Conservation (phyloP, 805 yeast species). For the Wickerhamiella sorbophila region DNA sequence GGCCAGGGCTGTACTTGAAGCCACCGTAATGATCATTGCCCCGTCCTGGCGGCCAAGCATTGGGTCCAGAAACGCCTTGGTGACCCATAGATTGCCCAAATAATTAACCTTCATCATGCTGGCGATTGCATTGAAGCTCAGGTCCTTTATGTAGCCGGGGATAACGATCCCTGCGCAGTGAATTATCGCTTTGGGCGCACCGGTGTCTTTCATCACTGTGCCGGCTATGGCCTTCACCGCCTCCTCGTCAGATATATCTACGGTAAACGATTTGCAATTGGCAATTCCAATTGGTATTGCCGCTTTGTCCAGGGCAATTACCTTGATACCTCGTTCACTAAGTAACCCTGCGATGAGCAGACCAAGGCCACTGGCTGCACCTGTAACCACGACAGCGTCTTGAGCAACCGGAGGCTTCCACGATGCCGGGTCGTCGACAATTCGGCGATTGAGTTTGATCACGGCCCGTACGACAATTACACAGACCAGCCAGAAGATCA, state of each 20-base stretch:
- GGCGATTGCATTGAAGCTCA: constrained; percentile 31
- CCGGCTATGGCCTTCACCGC: constrained; percentile 38
- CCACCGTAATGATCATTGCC: constrained; percentile 55
- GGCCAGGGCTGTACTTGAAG: constrained; percentile 62
- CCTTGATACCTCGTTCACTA: constrained; percentile 10
- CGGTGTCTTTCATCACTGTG: constrained; percentile 61
- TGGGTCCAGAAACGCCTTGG: constrained; percentile 47
- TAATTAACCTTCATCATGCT: constrained; percentile 45
- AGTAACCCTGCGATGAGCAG: constrained; percentile 15
- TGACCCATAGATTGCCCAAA: constrained; percentile 48
- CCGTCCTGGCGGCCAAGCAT: constrained; percentile 45
- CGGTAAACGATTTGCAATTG: constrained; percentile 1
- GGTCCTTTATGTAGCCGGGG: constrained; percentile 35
- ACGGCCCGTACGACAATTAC: not conserved
- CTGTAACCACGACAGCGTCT: constrained; percentile 16
- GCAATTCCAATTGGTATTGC: constrained; percentile 10
- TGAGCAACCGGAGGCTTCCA: not conserved
- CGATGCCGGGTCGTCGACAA: not conserved
- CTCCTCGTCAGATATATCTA: constrained; percentile 15
- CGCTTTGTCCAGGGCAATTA: constrained; percentile 12
- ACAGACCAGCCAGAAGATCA: not conserved
- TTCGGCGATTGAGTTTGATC: not conserved
- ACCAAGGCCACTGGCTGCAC: constrained; percentile 19
- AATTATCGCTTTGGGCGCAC: constrained; percentile 66
- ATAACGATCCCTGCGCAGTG: constrained; percentile 85